phyloP scores from a whole-genome alignment of 208 protist species.

The Angomonas deanei region DNA sequence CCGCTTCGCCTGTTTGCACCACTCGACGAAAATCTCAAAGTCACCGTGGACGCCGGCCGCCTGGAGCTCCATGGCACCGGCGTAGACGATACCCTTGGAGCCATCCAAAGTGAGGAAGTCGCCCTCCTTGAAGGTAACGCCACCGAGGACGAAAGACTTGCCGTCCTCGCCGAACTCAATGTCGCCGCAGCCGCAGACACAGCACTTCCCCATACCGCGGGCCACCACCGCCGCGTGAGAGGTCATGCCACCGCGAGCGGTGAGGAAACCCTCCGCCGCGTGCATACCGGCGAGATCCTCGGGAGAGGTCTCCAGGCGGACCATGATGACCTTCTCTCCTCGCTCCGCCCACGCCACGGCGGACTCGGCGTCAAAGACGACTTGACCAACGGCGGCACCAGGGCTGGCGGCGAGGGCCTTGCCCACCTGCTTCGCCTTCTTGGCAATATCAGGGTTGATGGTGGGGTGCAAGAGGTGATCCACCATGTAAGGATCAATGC shows the following conservation, averaged over 20 bases:
- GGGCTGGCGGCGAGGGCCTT: slow-evolving; percentile 92
- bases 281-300: slow-evolving; percentile 93
- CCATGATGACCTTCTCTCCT: slow-evolving; percentile 87
- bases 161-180: slow-evolving; percentile 40
- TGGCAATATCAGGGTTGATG: slow-evolving; percentile 59
- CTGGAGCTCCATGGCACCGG: slow-evolving; percentile 59
- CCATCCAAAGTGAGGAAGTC: slow-evolving; percentile 93
- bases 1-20: slow-evolving; percentile 67
- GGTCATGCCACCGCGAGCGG: slow-evolving; percentile 92
- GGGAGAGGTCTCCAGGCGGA: slow-evolving; percentile 91
- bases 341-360: slow-evolving; percentile 47
- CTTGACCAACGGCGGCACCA: slow-evolving; percentile 85
- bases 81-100: slow-evolving; percentile 79
- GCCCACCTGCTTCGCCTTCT: slow-evolving; percentile 56
- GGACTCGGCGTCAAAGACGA: slow-evolving; percentile 86
- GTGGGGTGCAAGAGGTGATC: slow-evolving; percentile 88
- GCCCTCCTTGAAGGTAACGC: slow-evolving; percentile 55
- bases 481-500: slow-evolving; percentile 77
- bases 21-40: slow-evolving; percentile 79
- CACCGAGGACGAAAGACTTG: slow-evolving; percentile 65
- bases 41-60: slow-evolving; percentile 57
- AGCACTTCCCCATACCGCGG: slow-evolving; percentile 94
- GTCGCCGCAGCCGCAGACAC: slow-evolving; percentile 85
- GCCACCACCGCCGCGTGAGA: slow-evolving; percentile 95
- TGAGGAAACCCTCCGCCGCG: slow-evolving; percentile 87